phyloP scores from a whole-genome alignment of 768 basidiomycete genomes.

The Lyophyllum atratum region DNA sequence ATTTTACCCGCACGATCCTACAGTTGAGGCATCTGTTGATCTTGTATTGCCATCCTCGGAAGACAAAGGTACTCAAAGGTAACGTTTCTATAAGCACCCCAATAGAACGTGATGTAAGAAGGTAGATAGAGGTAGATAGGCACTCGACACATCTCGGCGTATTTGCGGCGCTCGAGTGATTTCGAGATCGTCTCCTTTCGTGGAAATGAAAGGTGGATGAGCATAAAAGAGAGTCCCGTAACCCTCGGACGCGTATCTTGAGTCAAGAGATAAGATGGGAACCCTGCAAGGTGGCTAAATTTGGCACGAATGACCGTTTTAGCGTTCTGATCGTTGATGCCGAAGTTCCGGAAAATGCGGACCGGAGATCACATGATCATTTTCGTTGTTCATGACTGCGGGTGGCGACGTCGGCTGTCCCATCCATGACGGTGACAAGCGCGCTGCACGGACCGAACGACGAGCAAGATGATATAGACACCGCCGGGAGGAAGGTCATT shows the following conservation, averaged over 20 bases:
- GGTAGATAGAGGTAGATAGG: not conserved
- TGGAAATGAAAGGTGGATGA: not conserved
- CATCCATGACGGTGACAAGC: slow-evolving; percentile 10
- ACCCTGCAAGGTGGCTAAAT: not conserved
- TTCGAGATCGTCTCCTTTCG: not conserved
- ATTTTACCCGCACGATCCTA: not conserved
- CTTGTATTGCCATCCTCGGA: not conserved
- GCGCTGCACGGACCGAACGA: slow-evolving; percentile 1
- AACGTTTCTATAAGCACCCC: not conserved
- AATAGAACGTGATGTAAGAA: not conserved
- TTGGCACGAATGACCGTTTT: not conserved
- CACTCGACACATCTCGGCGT: not conserved
- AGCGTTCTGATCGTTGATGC: not conserved
- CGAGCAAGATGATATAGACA: slow-evolving; percentile 14
- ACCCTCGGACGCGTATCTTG: slow-evolving; percentile 6
- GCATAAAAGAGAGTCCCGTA: not conserved
- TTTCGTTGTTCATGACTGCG: not conserved
- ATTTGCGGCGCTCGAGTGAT: not conserved
- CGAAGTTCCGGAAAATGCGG: not conserved
- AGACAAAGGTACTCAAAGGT: not conserved
- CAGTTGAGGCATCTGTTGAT: not conserved
- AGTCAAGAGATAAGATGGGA: not conserved
- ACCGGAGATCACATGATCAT: slow-evolving; percentile 12
- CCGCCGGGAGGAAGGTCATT: slow-evolving; percentile 9
- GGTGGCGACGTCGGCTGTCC: not conserved